Evolutionary conservation across 2,329 filamentous ascomycete species (phyloP).

Genomic region (Penicillium occitanis): DNA sequence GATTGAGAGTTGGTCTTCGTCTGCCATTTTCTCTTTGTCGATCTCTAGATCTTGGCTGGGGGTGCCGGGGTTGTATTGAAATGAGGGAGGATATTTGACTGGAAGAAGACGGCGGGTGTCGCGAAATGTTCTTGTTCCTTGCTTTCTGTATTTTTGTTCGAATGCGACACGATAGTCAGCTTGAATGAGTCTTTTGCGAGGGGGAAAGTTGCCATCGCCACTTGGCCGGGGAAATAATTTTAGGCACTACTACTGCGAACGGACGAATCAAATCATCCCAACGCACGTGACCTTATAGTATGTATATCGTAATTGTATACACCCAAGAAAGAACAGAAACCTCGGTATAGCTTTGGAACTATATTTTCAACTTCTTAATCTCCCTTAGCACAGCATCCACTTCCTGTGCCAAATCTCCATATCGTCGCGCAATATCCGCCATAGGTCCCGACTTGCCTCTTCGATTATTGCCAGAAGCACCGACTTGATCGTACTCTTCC

Average conservation of each 20-base stretch:
- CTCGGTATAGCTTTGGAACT: not conserved
- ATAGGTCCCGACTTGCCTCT: slow-evolving; percentile 28
- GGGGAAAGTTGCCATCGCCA: not conserved
- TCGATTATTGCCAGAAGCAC: slow-evolving; percentile 18
- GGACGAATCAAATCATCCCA: not conserved
- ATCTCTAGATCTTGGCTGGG: too few species aligned
- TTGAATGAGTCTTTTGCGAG: not conserved
- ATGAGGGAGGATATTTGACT: too few species aligned
- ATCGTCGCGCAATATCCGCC: slow-evolving; percentile 39
- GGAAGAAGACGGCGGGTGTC: too few species aligned
- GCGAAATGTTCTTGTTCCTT: not conserved
- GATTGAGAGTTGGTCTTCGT: slow-evolving; percentile 64
- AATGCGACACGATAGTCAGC: not conserved
- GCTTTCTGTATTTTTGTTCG: not conserved
- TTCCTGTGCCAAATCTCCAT: slow-evolving; percentile 39
- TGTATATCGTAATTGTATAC: not conserved
- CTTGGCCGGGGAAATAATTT: slow-evolving; percentile 5
- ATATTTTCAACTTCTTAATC: slow-evolving; percentile 32
- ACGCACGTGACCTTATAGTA: not conserved
- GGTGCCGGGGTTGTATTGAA: too few species aligned
- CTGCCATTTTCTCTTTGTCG: slow-evolving; percentile 51
- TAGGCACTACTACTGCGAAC: not conserved
- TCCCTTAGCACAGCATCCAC: slow-evolving; percentile 39
- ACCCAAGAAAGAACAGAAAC: not conserved
- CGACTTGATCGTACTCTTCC: slow-evolving; percentile 35